These are phyloP conservation scores for Penicillium sp. DNA, from an alignment of 2,329 filamentous ascomycete genomes.

Conservation along the genomic window DNA sequence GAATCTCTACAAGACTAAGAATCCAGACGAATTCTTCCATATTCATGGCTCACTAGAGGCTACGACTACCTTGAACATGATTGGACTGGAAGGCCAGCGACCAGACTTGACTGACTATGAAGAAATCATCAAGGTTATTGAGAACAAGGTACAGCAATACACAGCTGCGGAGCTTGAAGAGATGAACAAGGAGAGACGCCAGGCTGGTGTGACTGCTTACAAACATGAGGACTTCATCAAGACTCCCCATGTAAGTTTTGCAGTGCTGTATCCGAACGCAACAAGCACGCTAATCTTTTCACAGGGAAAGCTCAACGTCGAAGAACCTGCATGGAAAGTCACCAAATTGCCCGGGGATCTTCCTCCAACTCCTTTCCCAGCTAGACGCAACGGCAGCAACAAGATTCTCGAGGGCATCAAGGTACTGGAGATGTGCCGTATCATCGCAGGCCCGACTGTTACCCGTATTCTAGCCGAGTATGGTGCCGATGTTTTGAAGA, in stretches of 20 bases:
- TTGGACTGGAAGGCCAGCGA: constrained; percentile 61
- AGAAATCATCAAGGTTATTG: constrained; percentile 59
- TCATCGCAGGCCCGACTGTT: constrained; percentile 73
- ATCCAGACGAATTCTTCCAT: constrained; percentile 67
- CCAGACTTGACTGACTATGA: constrained; percentile 61
- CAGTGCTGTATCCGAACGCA: background rate
- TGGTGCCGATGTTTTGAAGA: constrained; percentile 70
- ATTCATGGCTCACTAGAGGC: constrained; percentile 73
- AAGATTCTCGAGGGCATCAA: constrained; percentile 58
- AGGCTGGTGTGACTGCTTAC: constrained; percentile 60
- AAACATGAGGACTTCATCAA: constrained; percentile 59
- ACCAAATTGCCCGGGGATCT: constrained; percentile 27
- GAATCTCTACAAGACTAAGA: constrained; percentile 67
- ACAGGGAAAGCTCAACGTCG: constrained; percentile 34
- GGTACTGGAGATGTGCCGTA: constrained; percentile 70
- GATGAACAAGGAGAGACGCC: constrained; percentile 54
- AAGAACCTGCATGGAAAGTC: constrained; percentile 39
- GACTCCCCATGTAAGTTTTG: constrained; percentile 51
- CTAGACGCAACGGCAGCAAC: constrained; percentile 31
- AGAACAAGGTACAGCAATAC: constrained; percentile 56
- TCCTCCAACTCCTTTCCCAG: constrained; percentile 28
- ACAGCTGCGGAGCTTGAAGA: constrained; percentile 55
- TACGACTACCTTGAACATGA: constrained; percentile 66
- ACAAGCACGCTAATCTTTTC: background rate
- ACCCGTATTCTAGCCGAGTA: constrained; percentile 70